Conservation (phyloP, 495 filamentous ascomycete genomes). For the Melanomma pulvis-pyrius region DNA sequence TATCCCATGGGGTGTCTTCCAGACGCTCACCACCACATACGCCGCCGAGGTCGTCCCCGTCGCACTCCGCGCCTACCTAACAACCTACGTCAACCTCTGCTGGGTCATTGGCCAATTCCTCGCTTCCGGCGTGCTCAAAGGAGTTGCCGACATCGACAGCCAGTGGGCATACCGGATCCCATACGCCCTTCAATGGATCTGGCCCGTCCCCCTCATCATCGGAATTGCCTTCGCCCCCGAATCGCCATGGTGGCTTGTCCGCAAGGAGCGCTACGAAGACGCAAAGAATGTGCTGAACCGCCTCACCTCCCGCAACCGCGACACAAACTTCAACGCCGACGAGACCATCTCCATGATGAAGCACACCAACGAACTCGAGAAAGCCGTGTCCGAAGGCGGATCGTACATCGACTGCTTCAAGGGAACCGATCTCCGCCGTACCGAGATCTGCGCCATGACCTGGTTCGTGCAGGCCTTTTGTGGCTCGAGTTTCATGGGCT, state of each 20-base stretch:
- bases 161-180: slow-evolving; percentile 71
- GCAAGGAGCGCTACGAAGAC: slow-evolving; percentile 66
- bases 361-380: slow-evolving; percentile 74
- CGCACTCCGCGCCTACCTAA: slow-evolving; percentile 70
- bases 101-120: slow-evolving; percentile 81
- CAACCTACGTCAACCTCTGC: slow-evolving; percentile 81
- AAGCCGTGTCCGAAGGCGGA: slow-evolving; percentile 69
- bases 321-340: slow-evolving; percentile 68
- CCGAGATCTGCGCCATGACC: slow-evolving; percentile 70
- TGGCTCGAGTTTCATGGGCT: slow-evolving; percentile 66
- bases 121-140: slow-evolving; percentile 71
- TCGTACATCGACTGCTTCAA: slow-evolving; percentile 75
- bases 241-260: slow-evolving; percentile 81
- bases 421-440: slow-evolving; percentile 72
- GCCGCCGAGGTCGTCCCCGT: slow-evolving; percentile 80
- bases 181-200: slow-evolving; percentile 83
- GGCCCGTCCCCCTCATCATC: slow-evolving; percentile 66
- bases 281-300: slow-evolving; percentile 70
- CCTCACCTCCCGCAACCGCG: slow-evolving; percentile 44
- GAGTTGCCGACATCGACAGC: slow-evolving; percentile 59
- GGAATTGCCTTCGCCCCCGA: slow-evolving; percentile 73
- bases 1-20: slow-evolving; percentile 82
- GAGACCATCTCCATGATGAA: slow-evolving; percentile 86
- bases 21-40: slow-evolving; percentile 78
- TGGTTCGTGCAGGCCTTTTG: slow-evolving; percentile 83